Evolutionary conservation across 164 flowering plant genomes (phyloP).

Genomic region (grape (Vitis vinifera)): ASM3070453v1 NC_081814.1:13001501-13002000

Average conservation of each 20-base stretch:
- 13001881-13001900: not conserved
- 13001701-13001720: constrained; percentile 99
- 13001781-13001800: constrained; percentile 97
- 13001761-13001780: constrained; percentile 98
- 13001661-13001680: not conserved
- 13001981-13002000: constrained; percentile 92
- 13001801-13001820: constrained; percentile 31
- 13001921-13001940: constrained; percentile 1
- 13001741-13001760: constrained; percentile 99
- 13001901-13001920: not conserved
- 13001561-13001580: too few species aligned
- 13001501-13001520: too few species aligned
- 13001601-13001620: too few species aligned
- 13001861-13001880: not conserved
- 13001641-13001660: not conserved
- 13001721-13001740: constrained; percentile 99
- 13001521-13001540: too few species aligned
- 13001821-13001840: not conserved
- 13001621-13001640: not conserved
- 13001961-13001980: constrained; percentile 99
- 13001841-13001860: not conserved
- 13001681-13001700: constrained; percentile 70
- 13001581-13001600: too few species aligned
- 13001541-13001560: too few species aligned
- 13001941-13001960: constrained; percentile 19